These are phyloP conservation scores for Suillus occidentalis DNA, from an alignment of 768 basidiomycete species.

Conservation along the genomic window DNA sequence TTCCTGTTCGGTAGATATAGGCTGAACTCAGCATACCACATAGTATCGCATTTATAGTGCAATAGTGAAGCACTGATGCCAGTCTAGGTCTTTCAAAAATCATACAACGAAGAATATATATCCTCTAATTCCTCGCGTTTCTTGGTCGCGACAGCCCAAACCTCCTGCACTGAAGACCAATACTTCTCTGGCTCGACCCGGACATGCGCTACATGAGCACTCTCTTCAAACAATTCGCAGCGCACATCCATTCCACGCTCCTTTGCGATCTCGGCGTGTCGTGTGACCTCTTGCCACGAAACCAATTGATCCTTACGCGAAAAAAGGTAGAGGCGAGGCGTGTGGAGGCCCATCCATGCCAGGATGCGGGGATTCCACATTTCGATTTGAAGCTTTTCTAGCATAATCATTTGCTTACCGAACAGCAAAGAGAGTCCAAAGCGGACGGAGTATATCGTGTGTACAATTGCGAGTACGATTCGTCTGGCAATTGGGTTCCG, in stretches of 20 bases:
- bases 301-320: conserved; percentile 33
- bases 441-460: conserved; percentile 11
- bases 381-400: conserved; percentile 7
- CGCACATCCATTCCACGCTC: conserved; percentile 23
- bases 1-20: neutral
- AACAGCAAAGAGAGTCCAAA: conserved; percentile 14
- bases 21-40: neutral
- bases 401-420: conserved; percentile 16
- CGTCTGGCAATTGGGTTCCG: conserved; percentile 20
- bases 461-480: conserved; percentile 16
- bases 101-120: neutral
- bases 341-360: conserved; percentile 30
- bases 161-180: conserved; percentile 22
- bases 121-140: neutral
- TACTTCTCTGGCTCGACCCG: conserved; percentile 27
- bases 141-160: conserved; percentile 20
- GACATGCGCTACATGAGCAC: conserved; percentile 36
- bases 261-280: conserved; percentile 26
- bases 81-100: neutral
- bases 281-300: conserved; percentile 26
- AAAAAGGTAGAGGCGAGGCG: conserved; percentile 38
- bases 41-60: neutral
- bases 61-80: neutral
- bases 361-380: conserved; percentile 27
- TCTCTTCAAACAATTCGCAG: conserved; percentile 33